Percentiles rank a stretch among this genome's conserved stretches.
phyloP scores from a whole-genome alignment of 2,329 filamentous ascomycete genomes.

The Apiospora sp. region DNA sequence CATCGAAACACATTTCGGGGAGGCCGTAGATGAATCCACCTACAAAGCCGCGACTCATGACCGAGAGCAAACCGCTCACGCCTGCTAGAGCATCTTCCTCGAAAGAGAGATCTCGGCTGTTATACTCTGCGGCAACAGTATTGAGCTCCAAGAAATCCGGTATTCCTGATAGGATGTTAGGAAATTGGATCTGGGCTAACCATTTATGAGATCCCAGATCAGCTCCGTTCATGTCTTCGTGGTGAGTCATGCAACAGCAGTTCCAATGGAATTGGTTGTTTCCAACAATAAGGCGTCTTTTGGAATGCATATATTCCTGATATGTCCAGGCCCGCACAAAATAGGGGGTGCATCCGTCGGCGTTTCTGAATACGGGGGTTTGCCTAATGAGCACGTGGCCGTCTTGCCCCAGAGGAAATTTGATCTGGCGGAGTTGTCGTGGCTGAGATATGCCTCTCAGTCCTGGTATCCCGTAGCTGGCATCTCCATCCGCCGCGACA shows the following conservation, averaged over 20 bases:
- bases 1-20: conserved; percentile 15
- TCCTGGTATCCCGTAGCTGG: conserved; percentile 17
- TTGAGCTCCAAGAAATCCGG: not conserved
- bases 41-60: not conserved
- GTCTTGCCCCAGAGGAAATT: not conserved
- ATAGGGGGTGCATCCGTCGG: not conserved
- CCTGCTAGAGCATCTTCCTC: conserved; percentile 24
- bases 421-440: not conserved
- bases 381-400: not conserved
- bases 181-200: not conserved
- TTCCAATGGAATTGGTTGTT: conserved; percentile 21
- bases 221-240: not conserved
- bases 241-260: not conserved
- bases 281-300: conserved; percentile 2
- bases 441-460: conserved; percentile 1
- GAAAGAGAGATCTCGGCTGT: not conserved
- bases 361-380: not conserved
- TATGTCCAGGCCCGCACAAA: conserved; percentile 24
- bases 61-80: not conserved
- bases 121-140: conserved; percentile 4
- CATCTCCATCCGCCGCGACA: conserved; percentile 20
- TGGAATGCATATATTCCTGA: conserved; percentile 22
- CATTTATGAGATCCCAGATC: not conserved
- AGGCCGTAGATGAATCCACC: conserved; percentile 12
- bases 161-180: not conserved